Percentiles rank a stretch among this genome's conserved stretches.
Conservation (phyloP, 169 alveolate species). For the Cryptosporidium sp. region DNA sequence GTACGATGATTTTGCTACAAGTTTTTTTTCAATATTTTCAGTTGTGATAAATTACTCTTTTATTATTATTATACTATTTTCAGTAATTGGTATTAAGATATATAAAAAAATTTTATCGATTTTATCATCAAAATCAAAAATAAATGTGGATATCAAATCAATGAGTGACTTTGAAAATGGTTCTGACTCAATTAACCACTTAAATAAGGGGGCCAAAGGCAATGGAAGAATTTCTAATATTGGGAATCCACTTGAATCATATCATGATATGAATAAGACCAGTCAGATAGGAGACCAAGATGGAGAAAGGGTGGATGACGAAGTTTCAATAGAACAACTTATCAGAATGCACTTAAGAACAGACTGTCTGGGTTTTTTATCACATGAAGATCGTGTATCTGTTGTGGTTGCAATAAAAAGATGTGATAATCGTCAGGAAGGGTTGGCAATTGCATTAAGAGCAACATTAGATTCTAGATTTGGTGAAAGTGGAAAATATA, state of each 20-base stretch:
- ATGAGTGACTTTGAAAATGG: constrained; percentile 21
- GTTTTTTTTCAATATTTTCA: constrained; percentile 32
- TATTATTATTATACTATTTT: constrained; percentile 10
- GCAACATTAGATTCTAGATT: constrained; percentile 70
- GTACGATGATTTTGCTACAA: neutral
- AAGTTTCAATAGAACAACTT: constrained; percentile 57
- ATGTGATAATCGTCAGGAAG: constrained; percentile 63
- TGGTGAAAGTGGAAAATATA: constrained; percentile 59
- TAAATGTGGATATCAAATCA: constrained; percentile 7
- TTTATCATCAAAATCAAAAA: constrained; percentile 24
- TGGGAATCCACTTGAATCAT: constrained; percentile 1
- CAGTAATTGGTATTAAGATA: constrained; percentile 47
- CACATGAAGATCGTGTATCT: constrained; percentile 72
- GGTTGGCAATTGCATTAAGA: constrained; percentile 69
- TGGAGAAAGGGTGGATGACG: constrained; percentile 62
- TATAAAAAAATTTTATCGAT: neutral
- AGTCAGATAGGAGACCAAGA: constrained; percentile 53
- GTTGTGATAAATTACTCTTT: constrained; percentile 22
- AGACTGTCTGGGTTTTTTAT: constrained; percentile 57
- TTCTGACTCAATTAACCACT: neutral
- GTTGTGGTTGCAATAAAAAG: constrained; percentile 65
- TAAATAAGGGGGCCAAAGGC: neutral
- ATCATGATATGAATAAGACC: constrained; percentile 62
- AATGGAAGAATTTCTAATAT: neutral
- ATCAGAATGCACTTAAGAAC: constrained; percentile 66